These are phyloP conservation scores for Cordyceps cicadae DNA, from an alignment of 2,329 filamentous ascomycete genomes.

Conservation along the genomic window DNA sequence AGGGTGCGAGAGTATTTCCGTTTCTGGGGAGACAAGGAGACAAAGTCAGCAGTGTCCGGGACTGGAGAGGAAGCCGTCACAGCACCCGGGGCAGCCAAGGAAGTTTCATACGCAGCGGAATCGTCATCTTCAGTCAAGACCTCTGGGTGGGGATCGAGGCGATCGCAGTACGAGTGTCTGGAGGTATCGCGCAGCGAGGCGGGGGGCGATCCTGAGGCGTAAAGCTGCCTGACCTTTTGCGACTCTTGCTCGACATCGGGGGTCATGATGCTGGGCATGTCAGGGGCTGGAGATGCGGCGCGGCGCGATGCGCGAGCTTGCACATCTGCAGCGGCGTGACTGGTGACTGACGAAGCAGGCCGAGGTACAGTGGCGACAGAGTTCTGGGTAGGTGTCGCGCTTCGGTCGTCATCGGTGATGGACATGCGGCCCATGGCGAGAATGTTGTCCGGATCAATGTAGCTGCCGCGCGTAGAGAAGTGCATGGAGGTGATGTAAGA, in stretches of 20 bases:
- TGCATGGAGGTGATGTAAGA: slow-evolving; percentile 47
- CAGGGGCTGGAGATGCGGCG: slow-evolving; percentile 27
- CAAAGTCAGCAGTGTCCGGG: slow-evolving; percentile 2
- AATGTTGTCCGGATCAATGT: slow-evolving; percentile 45
- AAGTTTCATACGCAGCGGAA: slow-evolving; percentile 51
- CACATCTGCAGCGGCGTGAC: slow-evolving; percentile 30
- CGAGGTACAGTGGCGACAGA: background rate
- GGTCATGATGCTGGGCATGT: slow-evolving; percentile 42
- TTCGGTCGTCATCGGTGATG: slow-evolving; percentile 16
- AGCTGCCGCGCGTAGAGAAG: slow-evolving; percentile 56
- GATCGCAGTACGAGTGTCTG: slow-evolving; percentile 38
- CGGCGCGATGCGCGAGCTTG: slow-evolving; percentile 9
- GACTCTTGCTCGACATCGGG: slow-evolving; percentile 53
- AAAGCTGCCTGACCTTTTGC: slow-evolving; percentile 60
- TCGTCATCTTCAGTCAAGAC: slow-evolving; percentile 44
- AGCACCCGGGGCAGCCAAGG: slow-evolving; percentile 25
- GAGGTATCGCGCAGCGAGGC: background rate
- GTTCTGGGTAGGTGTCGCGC: slow-evolving; percentile 15
- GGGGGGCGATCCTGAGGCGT: slow-evolving; percentile 43
- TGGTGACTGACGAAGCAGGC: background rate
- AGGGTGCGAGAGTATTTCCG: slow-evolving; percentile 21
- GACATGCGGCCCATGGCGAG: slow-evolving; percentile 15
- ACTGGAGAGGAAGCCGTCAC: background rate
- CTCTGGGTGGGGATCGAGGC: slow-evolving; percentile 41
- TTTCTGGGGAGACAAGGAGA: slow-evolving; percentile 2